Evolutionary conservation across 768 basidiomycete genomes (phyloP).

Genomic region (Lactifluus subvellereus): DNA sequence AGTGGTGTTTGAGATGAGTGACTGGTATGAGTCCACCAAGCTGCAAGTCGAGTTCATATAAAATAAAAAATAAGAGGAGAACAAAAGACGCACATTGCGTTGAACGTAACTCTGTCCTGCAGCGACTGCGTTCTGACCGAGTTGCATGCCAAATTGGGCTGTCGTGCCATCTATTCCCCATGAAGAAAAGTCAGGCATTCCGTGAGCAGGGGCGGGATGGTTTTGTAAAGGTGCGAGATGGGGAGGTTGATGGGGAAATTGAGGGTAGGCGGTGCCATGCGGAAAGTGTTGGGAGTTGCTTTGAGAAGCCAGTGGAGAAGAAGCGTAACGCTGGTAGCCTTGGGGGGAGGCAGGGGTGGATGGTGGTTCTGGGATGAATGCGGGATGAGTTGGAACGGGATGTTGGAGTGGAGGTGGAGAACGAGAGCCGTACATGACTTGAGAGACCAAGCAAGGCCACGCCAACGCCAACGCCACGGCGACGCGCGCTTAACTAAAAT

Average conservation of each 20-base stretch:
- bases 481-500: too few species aligned
- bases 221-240: slow-evolving; percentile 26
- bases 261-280: slow-evolving; percentile 38
- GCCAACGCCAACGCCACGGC: too few species aligned
- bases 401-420: slow-evolving; percentile 82
- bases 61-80: neutral
- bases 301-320: slow-evolving; percentile 44
- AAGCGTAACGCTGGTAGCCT: slow-evolving; percentile 68
- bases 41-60: slow-evolving; percentile 35
- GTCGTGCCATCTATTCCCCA: slow-evolving; percentile 92
- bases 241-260: slow-evolving; percentile 42
- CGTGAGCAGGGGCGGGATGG: slow-evolving; percentile 24
- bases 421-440: slow-evolving; percentile 36
- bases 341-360: slow-evolving; percentile 69
- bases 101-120: slow-evolving; percentile 96
- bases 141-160: slow-evolving; percentile 93
- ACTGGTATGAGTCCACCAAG: slow-evolving; percentile 76
- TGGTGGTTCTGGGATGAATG: slow-evolving; percentile 78
- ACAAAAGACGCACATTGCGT: slow-evolving; percentile 63
- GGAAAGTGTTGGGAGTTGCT: slow-evolving; percentile 31
- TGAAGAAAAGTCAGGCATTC: slow-evolving; percentile 48
- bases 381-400: slow-evolving; percentile 83
- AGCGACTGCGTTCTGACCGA: slow-evolving; percentile 84
- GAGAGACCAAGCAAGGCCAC: neutral
- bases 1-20: slow-evolving; percentile 77